phyloP scores from a whole-genome alignment of 495 filamentous ascomycete genomes.

The Aspergillus panamensis region DNA sequence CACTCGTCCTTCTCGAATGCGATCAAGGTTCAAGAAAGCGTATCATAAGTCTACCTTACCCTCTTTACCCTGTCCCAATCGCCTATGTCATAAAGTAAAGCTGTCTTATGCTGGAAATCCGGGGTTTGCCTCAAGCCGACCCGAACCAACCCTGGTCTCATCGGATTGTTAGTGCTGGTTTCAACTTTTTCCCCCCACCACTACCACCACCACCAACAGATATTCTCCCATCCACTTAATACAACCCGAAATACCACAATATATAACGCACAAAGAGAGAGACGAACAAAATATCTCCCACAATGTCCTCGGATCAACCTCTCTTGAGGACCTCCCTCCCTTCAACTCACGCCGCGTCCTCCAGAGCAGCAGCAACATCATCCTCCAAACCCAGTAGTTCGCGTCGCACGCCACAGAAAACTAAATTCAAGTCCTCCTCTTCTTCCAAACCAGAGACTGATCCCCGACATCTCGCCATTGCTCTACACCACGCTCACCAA shows the following conservation, averaged over 20 bases:
- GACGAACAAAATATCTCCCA: conserved; percentile 4
- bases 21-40: too few species aligned
- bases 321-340: conserved; percentile 55
- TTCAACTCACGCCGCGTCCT: conserved; percentile 34
- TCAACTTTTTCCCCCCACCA: conserved; percentile 1
- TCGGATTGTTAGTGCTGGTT: conserved; percentile 1
- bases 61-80: too few species aligned
- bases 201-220: not conserved
- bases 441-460: conserved; percentile 41
- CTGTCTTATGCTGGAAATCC: conserved; percentile 12
- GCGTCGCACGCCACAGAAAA: conserved; percentile 26
- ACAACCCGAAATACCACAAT: not conserved
- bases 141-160: conserved; percentile 8
- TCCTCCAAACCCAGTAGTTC: conserved; percentile 15
- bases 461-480: conserved; percentile 57
- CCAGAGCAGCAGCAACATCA: conserved; percentile 23
- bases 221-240: not conserved
- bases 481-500: conserved; percentile 73
- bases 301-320: conserved; percentile 38
- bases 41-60: too few species aligned
- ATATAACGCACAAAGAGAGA: not conserved
- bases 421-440: conserved; percentile 15
- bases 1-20: too few species aligned
- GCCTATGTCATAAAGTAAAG: not conserved
- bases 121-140: conserved; percentile 22